phyloP scores from a whole-genome alignment of 768 basidiomycete genomes.

The Amanita pallidorosea region DNA sequence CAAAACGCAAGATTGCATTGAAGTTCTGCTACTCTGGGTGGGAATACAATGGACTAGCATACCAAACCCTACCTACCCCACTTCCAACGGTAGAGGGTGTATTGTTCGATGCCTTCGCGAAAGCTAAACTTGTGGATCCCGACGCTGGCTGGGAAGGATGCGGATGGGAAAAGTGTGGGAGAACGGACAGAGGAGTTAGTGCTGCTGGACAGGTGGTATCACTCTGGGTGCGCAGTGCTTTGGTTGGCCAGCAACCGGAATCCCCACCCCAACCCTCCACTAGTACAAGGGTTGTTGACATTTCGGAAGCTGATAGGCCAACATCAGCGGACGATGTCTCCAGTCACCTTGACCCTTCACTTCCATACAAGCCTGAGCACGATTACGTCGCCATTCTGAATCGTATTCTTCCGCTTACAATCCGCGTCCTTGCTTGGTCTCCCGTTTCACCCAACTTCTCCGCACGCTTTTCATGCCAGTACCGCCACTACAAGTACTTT shows the following conservation, averaged over 20 bases:
- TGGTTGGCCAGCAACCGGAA: conserved; percentile 17
- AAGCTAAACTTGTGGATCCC: conserved; percentile 67
- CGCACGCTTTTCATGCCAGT: conserved; percentile 77
- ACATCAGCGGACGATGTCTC: conserved; percentile 27
- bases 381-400: conserved; percentile 79
- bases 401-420: conserved; percentile 77
- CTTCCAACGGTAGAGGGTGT: conserved; percentile 89
- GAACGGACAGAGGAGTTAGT: conserved; percentile 94
- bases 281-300: neutral
- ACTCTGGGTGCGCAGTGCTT: conserved; percentile 77
- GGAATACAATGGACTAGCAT: conserved; percentile 86
- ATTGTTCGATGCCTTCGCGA: conserved; percentile 69
- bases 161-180: conserved; percentile 83
- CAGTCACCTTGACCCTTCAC: conserved; percentile 20
- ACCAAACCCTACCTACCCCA: conserved; percentile 59
- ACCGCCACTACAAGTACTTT: conserved; percentile 97
- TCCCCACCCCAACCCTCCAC: conserved; percentile 1
- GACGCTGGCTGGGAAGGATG: conserved; percentile 73
- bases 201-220: conserved; percentile 90
- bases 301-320: neutral
- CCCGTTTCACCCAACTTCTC: conserved; percentile 74
- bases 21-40: conserved; percentile 90
- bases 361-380: conserved; percentile 33
- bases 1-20: conserved; percentile 84
- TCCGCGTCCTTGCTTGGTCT: conserved; percentile 91